phyloP scores from a whole-genome alignment of 352 stramenopile species.

The Phytophthora melonis region DNA sequence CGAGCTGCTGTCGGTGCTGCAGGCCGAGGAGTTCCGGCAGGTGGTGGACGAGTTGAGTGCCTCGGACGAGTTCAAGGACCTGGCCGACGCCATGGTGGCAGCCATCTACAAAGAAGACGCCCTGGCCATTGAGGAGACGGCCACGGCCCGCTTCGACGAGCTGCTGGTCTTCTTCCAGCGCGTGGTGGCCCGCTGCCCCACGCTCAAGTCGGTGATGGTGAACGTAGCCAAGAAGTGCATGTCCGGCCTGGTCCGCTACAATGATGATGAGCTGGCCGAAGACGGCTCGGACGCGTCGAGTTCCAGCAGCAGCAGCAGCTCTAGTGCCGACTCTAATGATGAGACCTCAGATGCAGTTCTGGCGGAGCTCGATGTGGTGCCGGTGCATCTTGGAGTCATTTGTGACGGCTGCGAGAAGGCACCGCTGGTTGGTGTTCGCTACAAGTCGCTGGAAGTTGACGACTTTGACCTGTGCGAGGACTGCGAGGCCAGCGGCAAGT shows the following conservation, averaged over 20 bases:
- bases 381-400: slow-evolving; percentile 49
- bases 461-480: slow-evolving; percentile 85
- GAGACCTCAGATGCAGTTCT: slow-evolving; percentile 5
- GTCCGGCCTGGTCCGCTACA: slow-evolving; percentile 42
- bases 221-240: slow-evolving; percentile 56
- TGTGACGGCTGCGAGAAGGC: slow-evolving; percentile 70
- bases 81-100: slow-evolving; percentile 41
- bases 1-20: slow-evolving; percentile 52
- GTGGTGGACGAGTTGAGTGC: slow-evolving; percentile 45
- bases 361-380: slow-evolving; percentile 27
- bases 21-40: slow-evolving; percentile 44
- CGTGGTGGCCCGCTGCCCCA: slow-evolving; percentile 48
- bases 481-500: slow-evolving; percentile 72
- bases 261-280: slow-evolving; percentile 39
- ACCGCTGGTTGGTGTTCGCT: slow-evolving; percentile 71
- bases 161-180: slow-evolving; percentile 52
- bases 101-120: slow-evolving; percentile 47
- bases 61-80: slow-evolving; percentile 48
- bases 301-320: slow-evolving; percentile 30
- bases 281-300: slow-evolving; percentile 40
- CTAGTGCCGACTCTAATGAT: slow-evolving; percentile 5
- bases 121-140: slow-evolving; percentile 42
- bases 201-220: slow-evolving; percentile 55
- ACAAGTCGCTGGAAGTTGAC: slow-evolving; percentile 77
- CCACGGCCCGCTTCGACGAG: slow-evolving; percentile 44